Evolutionary conservation across 805 yeast species (phyloP).

Genomic region (Ogataea salicorniae): DNA sequence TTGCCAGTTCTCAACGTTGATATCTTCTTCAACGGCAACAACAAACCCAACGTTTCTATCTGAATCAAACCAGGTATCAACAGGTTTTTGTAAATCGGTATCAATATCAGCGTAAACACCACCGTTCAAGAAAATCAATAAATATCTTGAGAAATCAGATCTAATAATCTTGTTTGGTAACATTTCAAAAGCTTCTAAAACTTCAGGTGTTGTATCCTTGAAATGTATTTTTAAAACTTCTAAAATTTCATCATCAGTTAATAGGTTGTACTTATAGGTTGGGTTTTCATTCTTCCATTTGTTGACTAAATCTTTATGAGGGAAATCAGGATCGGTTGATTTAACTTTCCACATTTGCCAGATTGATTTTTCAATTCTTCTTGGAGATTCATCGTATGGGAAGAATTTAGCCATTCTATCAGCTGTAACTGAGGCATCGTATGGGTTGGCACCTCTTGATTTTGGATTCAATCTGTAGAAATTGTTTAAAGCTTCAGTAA

Average conservation of each 20-base stretch:
- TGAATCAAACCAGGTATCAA: slow-evolving; percentile 57
- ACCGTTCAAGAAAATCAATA: slow-evolving; percentile 48
- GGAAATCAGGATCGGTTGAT: slow-evolving; percentile 31
- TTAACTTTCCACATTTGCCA: slow-evolving; percentile 35
- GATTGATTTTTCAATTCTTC: slow-evolving; percentile 29
- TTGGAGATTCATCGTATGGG: slow-evolving; percentile 31
- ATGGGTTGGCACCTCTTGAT: slow-evolving; percentile 31
- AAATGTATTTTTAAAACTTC: slow-evolving; percentile 25
- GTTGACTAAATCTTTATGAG: slow-evolving; percentile 26
- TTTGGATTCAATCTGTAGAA: slow-evolving; percentile 29
- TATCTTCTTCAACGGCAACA: slow-evolving; percentile 50
- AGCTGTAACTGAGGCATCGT: slow-evolving; percentile 27
- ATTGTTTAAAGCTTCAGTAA: slow-evolving; percentile 25
- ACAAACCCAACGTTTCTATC: slow-evolving; percentile 49
- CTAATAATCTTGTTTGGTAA: slow-evolving; percentile 49
- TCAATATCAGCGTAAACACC: slow-evolving; percentile 62
- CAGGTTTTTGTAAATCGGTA: slow-evolving; percentile 50
- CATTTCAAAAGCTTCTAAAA: slow-evolving; percentile 46
- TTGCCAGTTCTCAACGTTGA: slow-evolving; percentile 50
- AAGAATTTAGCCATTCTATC: slow-evolving; percentile 28
- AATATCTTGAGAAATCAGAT: slow-evolving; percentile 54
- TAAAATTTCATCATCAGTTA: slow-evolving; percentile 30
- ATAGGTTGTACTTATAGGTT: slow-evolving; percentile 27
- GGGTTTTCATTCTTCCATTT: slow-evolving; percentile 33
- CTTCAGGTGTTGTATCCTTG: slow-evolving; percentile 40